Evolutionary conservation across 2,329 filamentous ascomycete genomes (phyloP).

Genomic region (Stemphylium lycopersici): DNA sequence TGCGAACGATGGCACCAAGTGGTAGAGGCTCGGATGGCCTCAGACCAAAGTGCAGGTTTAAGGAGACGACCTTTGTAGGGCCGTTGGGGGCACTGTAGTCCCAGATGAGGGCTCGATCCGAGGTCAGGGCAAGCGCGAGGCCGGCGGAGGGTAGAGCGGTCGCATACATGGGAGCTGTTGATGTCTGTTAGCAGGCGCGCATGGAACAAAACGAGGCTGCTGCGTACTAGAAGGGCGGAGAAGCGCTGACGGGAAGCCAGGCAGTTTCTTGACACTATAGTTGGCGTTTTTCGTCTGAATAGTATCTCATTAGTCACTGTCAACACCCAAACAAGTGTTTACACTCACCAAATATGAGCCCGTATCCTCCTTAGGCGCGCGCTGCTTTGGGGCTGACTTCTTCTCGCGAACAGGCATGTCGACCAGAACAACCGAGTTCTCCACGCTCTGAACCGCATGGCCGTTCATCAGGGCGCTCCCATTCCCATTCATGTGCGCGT

Average conservation of each 20-base stretch:
- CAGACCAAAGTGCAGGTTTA: constrained; percentile 77
- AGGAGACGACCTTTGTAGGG: constrained; percentile 74
- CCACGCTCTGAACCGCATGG: constrained; percentile 34
- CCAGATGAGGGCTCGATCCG: constrained; percentile 87
- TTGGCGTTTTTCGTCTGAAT: constrained; percentile 79
- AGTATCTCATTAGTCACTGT: constrained; percentile 11
- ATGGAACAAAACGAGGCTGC: constrained; percentile 17
- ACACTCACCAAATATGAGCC: constrained; percentile 67
- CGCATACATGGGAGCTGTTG: constrained; percentile 44
- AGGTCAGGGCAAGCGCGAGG: constrained; percentile 81
- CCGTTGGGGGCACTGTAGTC: constrained; percentile 72
- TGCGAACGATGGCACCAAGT: constrained; percentile 80
- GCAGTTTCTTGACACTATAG: constrained; percentile 84
- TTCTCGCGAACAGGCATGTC: constrained; percentile 52
- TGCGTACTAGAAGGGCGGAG: constrained; percentile 69
- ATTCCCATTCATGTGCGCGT: constrained; percentile 42
- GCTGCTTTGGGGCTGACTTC: constrained; percentile 57
- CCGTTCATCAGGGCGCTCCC: constrained; percentile 41
- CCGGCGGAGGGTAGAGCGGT: constrained; percentile 64
- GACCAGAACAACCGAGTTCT: constrained; percentile 39
- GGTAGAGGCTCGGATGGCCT: constrained; percentile 75
- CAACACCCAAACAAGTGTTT: neutral
- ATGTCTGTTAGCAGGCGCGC: constrained; percentile 23
- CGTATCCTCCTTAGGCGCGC: constrained; percentile 70
- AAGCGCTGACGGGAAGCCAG: constrained; percentile 79